phyloP scores from a whole-genome alignment of 2,329 filamentous ascomycete species.

The Sporothrix inflata region DNA sequence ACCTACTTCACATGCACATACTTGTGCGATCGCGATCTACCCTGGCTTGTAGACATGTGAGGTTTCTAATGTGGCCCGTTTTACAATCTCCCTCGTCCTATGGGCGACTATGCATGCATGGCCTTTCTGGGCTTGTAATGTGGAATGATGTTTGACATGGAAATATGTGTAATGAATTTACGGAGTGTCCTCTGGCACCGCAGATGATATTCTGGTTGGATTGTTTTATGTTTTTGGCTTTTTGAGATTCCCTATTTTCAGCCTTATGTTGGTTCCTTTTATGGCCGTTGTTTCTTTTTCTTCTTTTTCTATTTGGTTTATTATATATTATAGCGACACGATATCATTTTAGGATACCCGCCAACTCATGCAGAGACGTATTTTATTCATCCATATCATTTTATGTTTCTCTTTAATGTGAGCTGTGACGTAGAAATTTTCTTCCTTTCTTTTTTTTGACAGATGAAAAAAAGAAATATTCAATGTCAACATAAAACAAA shows the following conservation, averaged over 20 bases:
- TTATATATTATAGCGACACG: constrained; percentile 1
- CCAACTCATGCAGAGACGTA: neutral
- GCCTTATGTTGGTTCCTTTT: neutral
- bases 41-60: constrained; percentile 49
- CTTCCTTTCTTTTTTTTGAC: neutral
- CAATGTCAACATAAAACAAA: too few species aligned
- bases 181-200: neutral
- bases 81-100: neutral
- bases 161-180: neutral
- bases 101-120: neutral
- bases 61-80: neutral
- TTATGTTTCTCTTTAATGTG: neutral
- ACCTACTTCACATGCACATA: constrained; percentile 57
- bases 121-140: neutral
- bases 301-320: constrained; percentile 12
- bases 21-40: constrained; percentile 54
- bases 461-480: neutral
- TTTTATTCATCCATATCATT: neutral
- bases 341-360: constrained; percentile 15
- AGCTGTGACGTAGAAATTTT: neutral
- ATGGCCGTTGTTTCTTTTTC: neutral
- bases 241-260: neutral
- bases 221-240: neutral
- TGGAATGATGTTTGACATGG: neutral
- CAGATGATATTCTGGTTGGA: neutral